phyloP scores from a whole-genome alignment of 176 grass and related monocot species.

The Triticum timopheevii region DNA sequence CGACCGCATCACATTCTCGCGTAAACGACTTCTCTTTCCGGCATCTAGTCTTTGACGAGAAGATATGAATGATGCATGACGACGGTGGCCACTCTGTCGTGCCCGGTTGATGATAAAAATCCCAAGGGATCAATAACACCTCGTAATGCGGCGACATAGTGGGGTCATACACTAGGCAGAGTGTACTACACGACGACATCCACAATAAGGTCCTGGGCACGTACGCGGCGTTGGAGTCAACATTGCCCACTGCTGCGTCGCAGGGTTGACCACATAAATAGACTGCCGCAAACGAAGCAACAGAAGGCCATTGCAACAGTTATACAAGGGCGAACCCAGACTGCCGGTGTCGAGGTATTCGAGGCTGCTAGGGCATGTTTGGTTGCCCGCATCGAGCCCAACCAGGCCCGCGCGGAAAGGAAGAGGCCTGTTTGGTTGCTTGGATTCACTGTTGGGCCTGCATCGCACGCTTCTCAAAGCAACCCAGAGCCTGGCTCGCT shows the following conservation, averaged over 20 bases:
- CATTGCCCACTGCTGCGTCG: too few relatives aligned
- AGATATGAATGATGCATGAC: not conserved
- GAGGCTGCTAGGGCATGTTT: too few relatives aligned
- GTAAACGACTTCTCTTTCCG: not conserved
- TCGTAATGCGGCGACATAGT: not conserved
- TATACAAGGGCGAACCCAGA: fast-evolving
- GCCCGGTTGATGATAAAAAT: too few relatives aligned
- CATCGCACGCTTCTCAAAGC: too few relatives aligned
- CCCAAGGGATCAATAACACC: not conserved
- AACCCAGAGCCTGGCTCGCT: too few relatives aligned
- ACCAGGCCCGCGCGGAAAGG: too few relatives aligned
- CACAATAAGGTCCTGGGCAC: too few relatives aligned
- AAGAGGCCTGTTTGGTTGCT: too few relatives aligned
- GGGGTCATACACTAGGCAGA: not conserved
- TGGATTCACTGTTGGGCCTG: too few relatives aligned
- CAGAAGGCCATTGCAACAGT: not conserved
- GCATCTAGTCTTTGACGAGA: not conserved
- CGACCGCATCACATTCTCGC: not conserved
- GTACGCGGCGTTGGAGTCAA: fast-evolving
- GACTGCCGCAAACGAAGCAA: not conserved
- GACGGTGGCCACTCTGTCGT: not conserved
- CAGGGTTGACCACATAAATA: too few relatives aligned
- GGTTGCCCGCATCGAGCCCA: too few relatives aligned
- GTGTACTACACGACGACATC: not conserved
- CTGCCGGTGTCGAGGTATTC: not conserved